phyloP scores from a whole-genome alignment of 306 rosid species.

The Castanea sativa region DNA sequence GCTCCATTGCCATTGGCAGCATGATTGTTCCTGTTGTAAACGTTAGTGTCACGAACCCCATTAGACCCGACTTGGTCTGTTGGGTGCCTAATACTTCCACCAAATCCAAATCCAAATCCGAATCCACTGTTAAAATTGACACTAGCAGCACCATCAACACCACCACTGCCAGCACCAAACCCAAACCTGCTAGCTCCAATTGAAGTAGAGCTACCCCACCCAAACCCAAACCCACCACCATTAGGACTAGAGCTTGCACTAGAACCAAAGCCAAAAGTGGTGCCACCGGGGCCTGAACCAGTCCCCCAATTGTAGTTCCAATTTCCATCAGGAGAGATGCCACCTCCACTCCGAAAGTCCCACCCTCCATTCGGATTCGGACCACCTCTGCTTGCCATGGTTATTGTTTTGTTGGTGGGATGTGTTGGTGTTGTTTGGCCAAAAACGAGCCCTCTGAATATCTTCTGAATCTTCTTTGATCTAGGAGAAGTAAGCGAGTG shows the following conservation, averaged over 20 bases:
- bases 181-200: neutral
- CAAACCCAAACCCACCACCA: neutral
- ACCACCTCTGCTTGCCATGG: no score
- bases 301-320: slow-evolving; percentile 3
- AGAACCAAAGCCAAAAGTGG: neutral
- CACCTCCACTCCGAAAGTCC: neutral
- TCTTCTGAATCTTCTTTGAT: no score
- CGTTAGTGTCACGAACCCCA: no score
- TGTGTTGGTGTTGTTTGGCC: no score
- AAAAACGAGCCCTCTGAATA: no score
- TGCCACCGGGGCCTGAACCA: neutral
- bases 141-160: neutral
- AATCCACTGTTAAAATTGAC: no score
- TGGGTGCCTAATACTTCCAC: no score
- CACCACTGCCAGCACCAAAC: neutral
- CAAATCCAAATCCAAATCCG: neutral
- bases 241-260: neutral
- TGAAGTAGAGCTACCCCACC: slow-evolving; percentile 7
- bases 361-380: neutral
- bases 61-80: no score
- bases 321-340: neutral
- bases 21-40: no score
- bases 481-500: no score
- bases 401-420: no score
- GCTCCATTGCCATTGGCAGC: no score